These are phyloP conservation scores for Mycena olivaceomarginata DNA, from an alignment of 768 basidiomycete species.

Conservation along the genomic window DNA sequence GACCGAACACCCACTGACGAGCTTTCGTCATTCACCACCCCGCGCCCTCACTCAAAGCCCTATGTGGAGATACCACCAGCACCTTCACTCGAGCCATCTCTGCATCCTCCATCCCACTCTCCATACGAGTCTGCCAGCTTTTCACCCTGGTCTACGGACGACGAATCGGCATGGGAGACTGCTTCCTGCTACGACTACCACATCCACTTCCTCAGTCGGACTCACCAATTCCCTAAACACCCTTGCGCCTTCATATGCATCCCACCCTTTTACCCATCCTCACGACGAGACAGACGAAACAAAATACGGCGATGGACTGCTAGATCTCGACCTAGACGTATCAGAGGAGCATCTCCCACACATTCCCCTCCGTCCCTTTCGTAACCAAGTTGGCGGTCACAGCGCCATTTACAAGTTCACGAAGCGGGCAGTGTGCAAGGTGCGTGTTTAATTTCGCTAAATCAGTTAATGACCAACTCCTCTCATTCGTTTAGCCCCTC, in stretches of 20 bases:
- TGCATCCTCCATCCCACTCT: slow-evolving; percentile 51
- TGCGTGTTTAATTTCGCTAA: slow-evolving; percentile 59
- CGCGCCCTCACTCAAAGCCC: slow-evolving; percentile 49
- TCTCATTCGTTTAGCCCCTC: slow-evolving; percentile 79
- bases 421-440: slow-evolving; percentile 98
- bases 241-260: slow-evolving; percentile 45
- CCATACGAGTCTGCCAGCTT: slow-evolving; percentile 58
- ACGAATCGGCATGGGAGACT: slow-evolving; percentile 86
- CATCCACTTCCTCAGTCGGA: slow-evolving; percentile 73
- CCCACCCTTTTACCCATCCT: slow-evolving; percentile 41
- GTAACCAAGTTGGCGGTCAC: slow-evolving; percentile 98
- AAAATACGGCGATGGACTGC: slow-evolving; percentile 51
- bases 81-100: slow-evolving; percentile 8
- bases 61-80: slow-evolving; percentile 34
- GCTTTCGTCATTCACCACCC: slow-evolving; percentile 51
- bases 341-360: slow-evolving; percentile 84
- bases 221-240: slow-evolving; percentile 52
- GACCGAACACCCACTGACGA: slow-evolving; percentile 64
- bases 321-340: slow-evolving; percentile 64
- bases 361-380: slow-evolving; percentile 95
- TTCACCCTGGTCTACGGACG: slow-evolving; percentile 86
- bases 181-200: slow-evolving; percentile 78
- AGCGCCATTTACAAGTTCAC: slow-evolving; percentile 99
- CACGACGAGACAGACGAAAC: slow-evolving; percentile 41
- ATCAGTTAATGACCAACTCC: slow-evolving; percentile 28